Percentiles rank a stretch among this genome's conserved stretches.
These are phyloP conservation scores for Aspergillus neotritici DNA, from an alignment of 2,329 filamentous ascomycete genomes.

Conservation along the genomic window DNA sequence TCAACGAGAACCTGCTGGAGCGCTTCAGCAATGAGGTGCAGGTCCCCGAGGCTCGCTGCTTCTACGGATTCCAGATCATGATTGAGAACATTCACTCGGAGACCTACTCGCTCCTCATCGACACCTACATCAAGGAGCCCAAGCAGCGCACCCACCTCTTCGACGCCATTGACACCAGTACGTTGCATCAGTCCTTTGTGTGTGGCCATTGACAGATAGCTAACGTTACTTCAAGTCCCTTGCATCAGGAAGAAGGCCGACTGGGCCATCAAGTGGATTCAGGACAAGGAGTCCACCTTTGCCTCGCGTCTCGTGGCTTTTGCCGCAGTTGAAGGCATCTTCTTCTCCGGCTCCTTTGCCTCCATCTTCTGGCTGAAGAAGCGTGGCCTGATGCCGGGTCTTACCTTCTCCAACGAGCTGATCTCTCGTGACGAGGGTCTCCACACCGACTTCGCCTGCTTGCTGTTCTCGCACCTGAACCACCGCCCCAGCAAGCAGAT, in stretches of 20 bases:
- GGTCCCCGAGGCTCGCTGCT: conserved; percentile 95
- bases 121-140: conserved; percentile 98
- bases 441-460: conserved; percentile 97
- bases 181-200: conserved; percentile 28
- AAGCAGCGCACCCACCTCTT: conserved; percentile 91
- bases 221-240: conserved; percentile 57
- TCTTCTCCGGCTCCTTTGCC: conserved; percentile 97
- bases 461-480: conserved; percentile 95
- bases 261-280: conserved; percentile 94
- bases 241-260: conserved; percentile 98
- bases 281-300: conserved; percentile 88
- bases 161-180: conserved; percentile 97
- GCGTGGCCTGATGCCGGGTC: conserved; percentile 95
- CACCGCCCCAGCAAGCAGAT: conserved; percentile 77
- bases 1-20: conserved; percentile 99
- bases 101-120: conserved; percentile 97
- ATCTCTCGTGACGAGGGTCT: conserved; percentile 99
- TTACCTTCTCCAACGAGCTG: conserved; percentile 99
- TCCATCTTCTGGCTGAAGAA: conserved; percentile 99
- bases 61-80: conserved; percentile 99
- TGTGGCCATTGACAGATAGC: conserved; percentile 9
- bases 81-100: conserved; percentile 99
- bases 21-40: conserved; percentile 96
- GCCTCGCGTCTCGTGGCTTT: conserved; percentile 94
- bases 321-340: conserved; percentile 97